Evolutionary conservation across 2,329 filamentous ascomycete species (phyloP).

Genomic region (Thermoascus crustaceus): DNA sequence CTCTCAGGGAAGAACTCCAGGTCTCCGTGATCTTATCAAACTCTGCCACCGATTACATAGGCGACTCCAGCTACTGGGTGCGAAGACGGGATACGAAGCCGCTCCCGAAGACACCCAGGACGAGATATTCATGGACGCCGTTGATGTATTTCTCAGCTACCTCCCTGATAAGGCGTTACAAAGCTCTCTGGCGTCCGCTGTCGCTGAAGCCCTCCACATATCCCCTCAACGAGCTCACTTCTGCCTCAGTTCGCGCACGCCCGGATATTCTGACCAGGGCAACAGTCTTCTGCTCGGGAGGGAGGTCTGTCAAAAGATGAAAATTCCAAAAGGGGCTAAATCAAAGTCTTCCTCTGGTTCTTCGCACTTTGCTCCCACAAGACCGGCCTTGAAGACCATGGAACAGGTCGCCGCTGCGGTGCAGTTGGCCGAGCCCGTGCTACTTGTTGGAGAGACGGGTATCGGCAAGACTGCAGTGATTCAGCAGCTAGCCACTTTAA

Average conservation of each 20-base stretch:
- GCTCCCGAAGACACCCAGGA: constrained; percentile 66
- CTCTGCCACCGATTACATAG: constrained; percentile 73
- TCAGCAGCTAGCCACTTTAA: constrained; percentile 76
- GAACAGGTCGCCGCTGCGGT: constrained; percentile 83
- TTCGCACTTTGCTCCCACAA: constrained; percentile 72
- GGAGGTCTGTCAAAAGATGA: constrained; percentile 50
- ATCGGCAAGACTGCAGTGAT: constrained; percentile 97
- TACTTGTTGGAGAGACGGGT: constrained; percentile 97
- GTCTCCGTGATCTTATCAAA: constrained; percentile 75
- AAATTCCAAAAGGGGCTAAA: constrained; percentile 40
- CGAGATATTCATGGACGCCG: constrained; percentile 84
- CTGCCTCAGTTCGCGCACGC: constrained; percentile 64
- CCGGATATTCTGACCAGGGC: constrained; percentile 57
- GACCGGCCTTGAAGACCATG: constrained; percentile 71
- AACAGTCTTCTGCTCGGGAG: constrained; percentile 57
- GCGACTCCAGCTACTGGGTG: constrained; percentile 51
- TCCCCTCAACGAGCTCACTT: constrained; percentile 73
- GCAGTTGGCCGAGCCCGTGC: constrained; percentile 73
- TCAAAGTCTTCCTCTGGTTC: constrained; percentile 30
- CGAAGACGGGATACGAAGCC: constrained; percentile 59
- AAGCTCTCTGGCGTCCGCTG: constrained; percentile 46
- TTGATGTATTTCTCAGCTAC: constrained; percentile 85
- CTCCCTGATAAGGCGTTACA: constrained; percentile 59
- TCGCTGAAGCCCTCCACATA: constrained; percentile 82
- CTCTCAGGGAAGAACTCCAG: constrained; percentile 49